Conservation (phyloP, 768 basidiomycete species). For the Tylopilus felleus region DNA sequence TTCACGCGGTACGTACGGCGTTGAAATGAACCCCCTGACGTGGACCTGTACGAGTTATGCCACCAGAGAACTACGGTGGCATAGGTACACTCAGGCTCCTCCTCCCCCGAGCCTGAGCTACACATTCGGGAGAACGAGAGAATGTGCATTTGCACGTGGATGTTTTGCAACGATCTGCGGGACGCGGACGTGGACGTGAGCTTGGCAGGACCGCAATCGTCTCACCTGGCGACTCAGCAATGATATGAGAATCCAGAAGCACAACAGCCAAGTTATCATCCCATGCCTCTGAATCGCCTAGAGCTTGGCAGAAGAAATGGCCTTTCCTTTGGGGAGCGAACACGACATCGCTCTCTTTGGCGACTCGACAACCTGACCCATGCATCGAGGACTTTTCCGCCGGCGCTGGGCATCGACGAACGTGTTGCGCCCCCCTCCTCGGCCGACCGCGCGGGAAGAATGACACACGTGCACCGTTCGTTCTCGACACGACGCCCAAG, state of each 20-base stretch:
- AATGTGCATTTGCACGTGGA: background rate
- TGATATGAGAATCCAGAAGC: background rate
- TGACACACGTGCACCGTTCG: too few relatives aligned
- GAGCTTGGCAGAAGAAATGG: constrained; percentile 15
- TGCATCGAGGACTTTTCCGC: too few relatives aligned
- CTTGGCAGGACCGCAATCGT: constrained; percentile 16
- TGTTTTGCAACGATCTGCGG: constrained; percentile 14
- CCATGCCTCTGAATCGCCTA: constrained; percentile 30
- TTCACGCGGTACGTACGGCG: background rate
- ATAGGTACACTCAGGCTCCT: too few relatives aligned
- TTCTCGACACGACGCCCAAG: too few relatives aligned
- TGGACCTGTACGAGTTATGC: background rate
- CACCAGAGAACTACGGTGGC: background rate
- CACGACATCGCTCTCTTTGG: too few relatives aligned
- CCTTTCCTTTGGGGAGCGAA: too few relatives aligned
- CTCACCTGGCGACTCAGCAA: constrained; percentile 4
- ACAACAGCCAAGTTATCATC: background rate
- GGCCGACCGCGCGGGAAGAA: too few relatives aligned
- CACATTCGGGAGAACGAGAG: background rate
- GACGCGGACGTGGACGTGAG: constrained; percentile 15
- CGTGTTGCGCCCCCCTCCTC: too few relatives aligned
- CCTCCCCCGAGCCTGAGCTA: too few relatives aligned
- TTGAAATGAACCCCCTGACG: background rate
- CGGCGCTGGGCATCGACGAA: too few relatives aligned
- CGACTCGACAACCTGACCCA: too few relatives aligned